A percentile compares a stretch with the other conserved stretches of the same genome.
phyloP scores from a whole-genome alignment of 2,329 filamentous ascomycete genomes.

The Cyphellophora europaea region DNA sequence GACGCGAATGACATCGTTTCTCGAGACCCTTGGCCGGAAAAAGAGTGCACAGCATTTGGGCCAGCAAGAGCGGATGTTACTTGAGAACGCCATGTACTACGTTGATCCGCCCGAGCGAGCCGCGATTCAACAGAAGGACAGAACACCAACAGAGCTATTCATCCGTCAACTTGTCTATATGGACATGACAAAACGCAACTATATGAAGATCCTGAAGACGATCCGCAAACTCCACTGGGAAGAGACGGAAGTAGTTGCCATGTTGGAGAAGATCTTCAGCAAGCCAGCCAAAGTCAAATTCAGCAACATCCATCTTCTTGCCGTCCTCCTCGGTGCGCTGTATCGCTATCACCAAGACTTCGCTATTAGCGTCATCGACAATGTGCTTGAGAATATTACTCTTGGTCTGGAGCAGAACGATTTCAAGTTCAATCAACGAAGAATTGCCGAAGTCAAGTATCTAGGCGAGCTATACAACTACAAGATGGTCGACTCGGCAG shows the following conservation, averaged over 20 bases:
- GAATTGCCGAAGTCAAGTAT: constrained; percentile 93
- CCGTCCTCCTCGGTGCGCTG: constrained; percentile 77
- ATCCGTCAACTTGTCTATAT: constrained; percentile 86
- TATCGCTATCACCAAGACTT: constrained; percentile 90
- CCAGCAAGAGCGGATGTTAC: constrained; percentile 93
- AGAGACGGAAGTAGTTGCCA: constrained; percentile 71
- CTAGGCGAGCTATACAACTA: constrained; percentile 96
- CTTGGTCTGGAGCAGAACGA: constrained; percentile 91
- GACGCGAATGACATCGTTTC: constrained; percentile 84
- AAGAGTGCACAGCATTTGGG: constrained; percentile 92
- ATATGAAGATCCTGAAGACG: constrained; percentile 88
- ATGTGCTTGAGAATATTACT: constrained; percentile 76
- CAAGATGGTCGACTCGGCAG: constrained; percentile 86
- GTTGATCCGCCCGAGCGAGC: constrained; percentile 90
- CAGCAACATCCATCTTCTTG: constrained; percentile 87
- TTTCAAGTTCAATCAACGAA: constrained; percentile 92
- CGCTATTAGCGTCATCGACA: constrained; percentile 83
- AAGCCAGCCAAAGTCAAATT: constrained; percentile 97
- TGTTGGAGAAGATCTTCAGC: constrained; percentile 84
- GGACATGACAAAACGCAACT: constrained; percentile 88
- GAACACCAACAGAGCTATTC: constrained; percentile 86
- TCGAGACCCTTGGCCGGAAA: constrained; percentile 91
- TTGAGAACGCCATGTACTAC: constrained; percentile 97
- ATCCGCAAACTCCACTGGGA: constrained; percentile 97
- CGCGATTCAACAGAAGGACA: constrained; percentile 92